Conservation (phyloP, 2,329 filamentous ascomycete species). For the Claviceps sp. region DNA sequence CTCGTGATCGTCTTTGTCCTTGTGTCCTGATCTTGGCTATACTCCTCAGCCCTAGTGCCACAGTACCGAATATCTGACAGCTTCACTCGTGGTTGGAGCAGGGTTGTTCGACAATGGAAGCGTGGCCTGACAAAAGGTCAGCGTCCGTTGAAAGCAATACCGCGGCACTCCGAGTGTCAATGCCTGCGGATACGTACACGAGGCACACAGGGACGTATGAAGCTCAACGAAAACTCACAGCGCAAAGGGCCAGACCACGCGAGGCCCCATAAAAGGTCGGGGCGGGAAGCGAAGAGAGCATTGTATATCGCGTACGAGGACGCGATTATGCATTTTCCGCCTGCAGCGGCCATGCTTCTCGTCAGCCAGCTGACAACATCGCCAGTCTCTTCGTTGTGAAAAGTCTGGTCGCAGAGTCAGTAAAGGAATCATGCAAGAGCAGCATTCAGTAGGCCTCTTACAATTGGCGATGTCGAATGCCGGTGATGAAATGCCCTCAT, state of each 20-base stretch:
- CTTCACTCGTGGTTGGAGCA: conserved; percentile 36
- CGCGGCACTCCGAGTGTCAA: neutral
- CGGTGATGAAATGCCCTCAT: conserved; percentile 39
- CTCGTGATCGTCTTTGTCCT: conserved; percentile 34
- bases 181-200: neutral
- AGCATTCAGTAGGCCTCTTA: conserved; percentile 16
- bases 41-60: no score
- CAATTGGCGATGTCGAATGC: conserved; percentile 44
- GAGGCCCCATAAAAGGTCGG: conserved; percentile 51
- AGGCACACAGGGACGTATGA: neutral
- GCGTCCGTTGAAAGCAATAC: neutral
- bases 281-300: conserved; percentile 45
- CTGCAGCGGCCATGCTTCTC: conserved; percentile 42
- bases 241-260: conserved; percentile 47
- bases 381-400: conserved; percentile 57
- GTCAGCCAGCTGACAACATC: conserved; percentile 55
- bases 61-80: neutral
- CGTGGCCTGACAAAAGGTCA: conserved; percentile 26
- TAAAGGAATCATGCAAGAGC: neutral
- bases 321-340: conserved; percentile 53
- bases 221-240: conserved; percentile 31
- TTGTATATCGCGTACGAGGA: conserved; percentile 59
- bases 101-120: conserved; percentile 43
- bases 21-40: no score
- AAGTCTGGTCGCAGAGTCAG: conserved; percentile 30